These are phyloP conservation scores for Paramecium sonneborni DNA, from an alignment of 73 alveolate species.

Conservation along the genomic window DNA sequence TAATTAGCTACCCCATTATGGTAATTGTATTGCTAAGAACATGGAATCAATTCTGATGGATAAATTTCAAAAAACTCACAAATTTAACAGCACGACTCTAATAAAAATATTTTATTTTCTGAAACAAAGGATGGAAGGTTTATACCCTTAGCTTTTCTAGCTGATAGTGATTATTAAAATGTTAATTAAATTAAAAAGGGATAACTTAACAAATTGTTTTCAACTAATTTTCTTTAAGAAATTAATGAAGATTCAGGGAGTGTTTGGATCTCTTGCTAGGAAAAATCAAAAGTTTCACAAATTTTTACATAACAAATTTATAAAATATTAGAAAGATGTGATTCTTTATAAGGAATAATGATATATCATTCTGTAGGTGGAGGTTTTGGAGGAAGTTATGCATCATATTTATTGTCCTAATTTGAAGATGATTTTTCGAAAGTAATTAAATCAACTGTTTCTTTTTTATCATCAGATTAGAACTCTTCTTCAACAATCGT, in stretches of 20 bases:
- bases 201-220: constrained; percentile 63
- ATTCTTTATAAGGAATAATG: not conserved
- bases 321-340: not conserved
- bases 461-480: not conserved
- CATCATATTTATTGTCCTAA: not conserved
- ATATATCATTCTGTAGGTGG: constrained; percentile 15
- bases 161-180: constrained; percentile 58
- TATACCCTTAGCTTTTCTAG: not conserved
- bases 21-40: not conserved
- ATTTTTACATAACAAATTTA: not conserved
- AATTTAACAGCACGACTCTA: not conserved
- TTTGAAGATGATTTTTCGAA: not conserved
- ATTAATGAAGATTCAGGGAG: not conserved
- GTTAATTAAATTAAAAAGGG: constrained; percentile 56
- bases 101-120: not conserved
- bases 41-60: not conserved
- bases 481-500: not conserved
- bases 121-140: not conserved
- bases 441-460: not conserved
- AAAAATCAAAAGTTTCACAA: not conserved
- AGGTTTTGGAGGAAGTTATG: constrained; percentile 5
- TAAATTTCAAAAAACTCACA: not conserved
- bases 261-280: not conserved
- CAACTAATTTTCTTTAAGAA: not conserved
- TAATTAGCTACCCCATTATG: not conserved